Percentiles rank a stretch among this genome's conserved stretches.
Evolutionary conservation across 2,329 filamentous ascomycete species (phyloP).

Genomic region (Calonectria fujianensis): DNA sequence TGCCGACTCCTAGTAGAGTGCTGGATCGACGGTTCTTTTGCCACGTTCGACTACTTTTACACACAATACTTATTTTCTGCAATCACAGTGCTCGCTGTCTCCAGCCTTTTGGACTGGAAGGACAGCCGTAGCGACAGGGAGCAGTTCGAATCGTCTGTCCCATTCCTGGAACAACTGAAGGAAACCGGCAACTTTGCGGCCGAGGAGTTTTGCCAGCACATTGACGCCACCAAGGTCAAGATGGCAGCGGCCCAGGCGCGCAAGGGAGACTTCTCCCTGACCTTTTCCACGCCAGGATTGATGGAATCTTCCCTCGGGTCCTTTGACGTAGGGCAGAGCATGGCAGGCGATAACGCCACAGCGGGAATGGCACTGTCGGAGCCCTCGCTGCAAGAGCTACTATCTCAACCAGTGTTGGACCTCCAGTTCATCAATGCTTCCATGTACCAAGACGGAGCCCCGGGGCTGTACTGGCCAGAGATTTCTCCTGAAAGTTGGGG

Average conservation of each 20-base stretch:
- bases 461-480: constrained; percentile 53
- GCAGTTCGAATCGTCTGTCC: constrained; percentile 61
- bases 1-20: constrained; percentile 63
- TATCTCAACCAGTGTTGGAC: constrained; percentile 59
- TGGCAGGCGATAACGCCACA: constrained; percentile 49
- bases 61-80: constrained; percentile 69
- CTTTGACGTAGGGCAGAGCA: constrained; percentile 43
- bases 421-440: constrained; percentile 59
- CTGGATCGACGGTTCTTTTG: constrained; percentile 68
- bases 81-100: constrained; percentile 65
- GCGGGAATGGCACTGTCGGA: constrained; percentile 61
- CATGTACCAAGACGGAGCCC: constrained; percentile 52
- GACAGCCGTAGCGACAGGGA: constrained; percentile 61
- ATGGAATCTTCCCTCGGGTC: constrained; percentile 39
- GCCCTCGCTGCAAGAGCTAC: constrained; percentile 59
- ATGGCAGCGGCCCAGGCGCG: constrained; percentile 50
- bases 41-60: constrained; percentile 68
- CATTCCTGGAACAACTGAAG: constrained; percentile 62
- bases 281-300: constrained; percentile 31
- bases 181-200: constrained; percentile 64
- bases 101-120: constrained; percentile 60
- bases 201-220: constrained; percentile 63
- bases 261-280: constrained; percentile 42
- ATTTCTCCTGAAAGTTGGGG: constrained; percentile 54
- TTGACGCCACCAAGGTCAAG: constrained; percentile 59